A percentile compares a stretch with the other conserved stretches of the same genome.
These are phyloP conservation scores for Neurospora sp. DNA, from an alignment of 495 filamentous ascomycete genomes.

Conservation along the genomic window DNA sequence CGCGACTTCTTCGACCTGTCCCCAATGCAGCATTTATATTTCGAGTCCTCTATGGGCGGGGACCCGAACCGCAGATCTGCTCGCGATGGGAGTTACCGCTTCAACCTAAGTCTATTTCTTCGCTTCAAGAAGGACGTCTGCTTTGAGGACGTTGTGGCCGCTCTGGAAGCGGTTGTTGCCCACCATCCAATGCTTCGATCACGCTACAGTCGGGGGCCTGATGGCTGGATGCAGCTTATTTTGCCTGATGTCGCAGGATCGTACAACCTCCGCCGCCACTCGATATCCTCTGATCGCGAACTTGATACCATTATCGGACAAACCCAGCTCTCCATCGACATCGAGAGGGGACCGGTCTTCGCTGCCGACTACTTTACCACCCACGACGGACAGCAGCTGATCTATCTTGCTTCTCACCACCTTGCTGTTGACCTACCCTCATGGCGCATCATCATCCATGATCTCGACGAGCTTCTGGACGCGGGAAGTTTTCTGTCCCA, in stretches of 20 bases:
- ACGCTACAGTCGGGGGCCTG: slow-evolving; percentile 38
- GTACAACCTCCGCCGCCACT: slow-evolving; percentile 28
- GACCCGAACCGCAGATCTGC: slow-evolving; percentile 25
- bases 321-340: slow-evolving; percentile 31
- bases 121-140: slow-evolving; percentile 42
- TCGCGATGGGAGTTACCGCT: slow-evolving; percentile 51
- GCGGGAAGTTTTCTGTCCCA: slow-evolving; percentile 31
- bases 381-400: slow-evolving; percentile 33
- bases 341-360: slow-evolving; percentile 35
- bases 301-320: slow-evolving; percentile 26
- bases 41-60: slow-evolving; percentile 39
- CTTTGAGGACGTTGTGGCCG: slow-evolving; percentile 37
- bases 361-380: slow-evolving; percentile 42
- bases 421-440: slow-evolving; percentile 62
- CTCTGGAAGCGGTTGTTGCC: slow-evolving; percentile 47
- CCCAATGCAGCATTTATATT: slow-evolving; percentile 64
- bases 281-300: slow-evolving; percentile 26
- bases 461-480: slow-evolving; percentile 53
- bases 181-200: slow-evolving; percentile 67
- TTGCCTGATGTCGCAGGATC: slow-evolving; percentile 28
- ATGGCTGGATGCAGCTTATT: slow-evolving; percentile 33
- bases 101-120: slow-evolving; percentile 61
- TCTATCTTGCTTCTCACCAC: slow-evolving; percentile 61
- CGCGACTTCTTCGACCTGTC: slow-evolving; percentile 52
- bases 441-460: slow-evolving; percentile 57